Conservation (phyloP, 2,329 filamentous ascomycete genomes). For the Alternaria panax region DNA sequence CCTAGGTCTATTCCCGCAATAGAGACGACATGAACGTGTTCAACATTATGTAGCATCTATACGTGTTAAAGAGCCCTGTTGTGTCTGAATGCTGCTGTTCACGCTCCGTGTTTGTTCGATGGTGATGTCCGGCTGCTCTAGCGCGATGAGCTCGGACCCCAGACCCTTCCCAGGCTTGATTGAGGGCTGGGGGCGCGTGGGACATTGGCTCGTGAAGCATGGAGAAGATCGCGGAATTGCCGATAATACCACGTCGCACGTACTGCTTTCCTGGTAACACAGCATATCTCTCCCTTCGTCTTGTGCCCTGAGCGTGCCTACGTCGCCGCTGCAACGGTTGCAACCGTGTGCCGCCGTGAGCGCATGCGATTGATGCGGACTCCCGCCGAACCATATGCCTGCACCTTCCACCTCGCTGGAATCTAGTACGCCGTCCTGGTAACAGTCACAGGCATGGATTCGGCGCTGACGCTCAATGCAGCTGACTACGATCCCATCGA, state of each 20-base stretch:
- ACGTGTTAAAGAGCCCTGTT: not conserved
- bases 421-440: conserved; percentile 42
- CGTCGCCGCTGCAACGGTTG: conserved; percentile 5
- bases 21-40: not conserved
- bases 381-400: conserved; percentile 47
- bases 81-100: not conserved
- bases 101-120: conserved; percentile 12
- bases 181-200: conserved; percentile 2
- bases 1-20: conserved; percentile 56
- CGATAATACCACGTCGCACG: conserved; percentile 10
- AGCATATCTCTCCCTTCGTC: not conserved
- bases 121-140: conserved; percentile 5
- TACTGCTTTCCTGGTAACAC: not conserved
- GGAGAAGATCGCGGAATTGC: conserved; percentile 23
- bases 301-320: not conserved
- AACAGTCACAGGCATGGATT: conserved; percentile 17
- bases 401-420: conserved; percentile 47
- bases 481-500: conserved; percentile 91
- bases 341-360: conserved; percentile 37
- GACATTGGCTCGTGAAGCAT: conserved; percentile 15
- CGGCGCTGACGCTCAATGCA: conserved; percentile 48
- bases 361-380: conserved; percentile 47
- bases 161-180: conserved; percentile 18
- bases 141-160: conserved; percentile 24
- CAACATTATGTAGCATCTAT: not conserved